Percentiles rank a stretch among this genome's conserved stretches.
Conservation (phyloP, 2,329 filamentous ascomycete species). For the Herpotrichia juniperi region DNA sequence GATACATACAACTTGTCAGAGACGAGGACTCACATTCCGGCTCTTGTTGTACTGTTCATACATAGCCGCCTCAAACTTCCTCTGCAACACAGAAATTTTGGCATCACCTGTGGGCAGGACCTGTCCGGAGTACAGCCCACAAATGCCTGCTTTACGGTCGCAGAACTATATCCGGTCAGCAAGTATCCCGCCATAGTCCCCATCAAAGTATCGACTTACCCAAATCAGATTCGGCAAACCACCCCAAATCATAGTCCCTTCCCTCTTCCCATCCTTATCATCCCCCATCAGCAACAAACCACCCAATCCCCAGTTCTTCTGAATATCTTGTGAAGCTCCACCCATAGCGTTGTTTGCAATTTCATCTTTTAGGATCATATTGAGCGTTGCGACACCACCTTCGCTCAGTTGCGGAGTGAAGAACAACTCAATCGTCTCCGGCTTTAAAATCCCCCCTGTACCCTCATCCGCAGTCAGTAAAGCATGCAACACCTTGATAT, state of each 20-base stretch:
- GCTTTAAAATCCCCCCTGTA: slow-evolving; percentile 32
- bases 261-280: slow-evolving; percentile 25
- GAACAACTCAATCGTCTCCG: slow-evolving; percentile 30
- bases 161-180: slow-evolving; percentile 27
- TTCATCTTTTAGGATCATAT: slow-evolving; percentile 44
- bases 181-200: background rate
- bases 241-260: slow-evolving; percentile 40
- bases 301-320: slow-evolving; percentile 38
- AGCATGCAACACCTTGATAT: slow-evolving; percentile 36
- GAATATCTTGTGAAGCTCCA: slow-evolving; percentile 16
- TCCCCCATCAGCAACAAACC: slow-evolving; percentile 34
- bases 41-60: slow-evolving; percentile 22
- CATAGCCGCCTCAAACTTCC: slow-evolving; percentile 27
- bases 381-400: slow-evolving; percentile 16
- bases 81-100: slow-evolving; percentile 16
- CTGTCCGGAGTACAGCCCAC: slow-evolving; percentile 37
- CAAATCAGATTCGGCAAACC: slow-evolving; percentile 41
- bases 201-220: slow-evolving; percentile 22
- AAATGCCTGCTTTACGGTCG: slow-evolving; percentile 38
- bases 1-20: slow-evolving; percentile 6
- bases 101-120: slow-evolving; percentile 37
- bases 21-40: slow-evolving; percentile 3
- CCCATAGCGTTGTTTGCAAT: slow-evolving; percentile 30
- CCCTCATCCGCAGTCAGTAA: slow-evolving; percentile 32
- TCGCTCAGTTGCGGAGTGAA: slow-evolving; percentile 39